phyloP scores from a whole-genome alignment of 805 yeast species.

The Kuraishia piskuri region DNA sequence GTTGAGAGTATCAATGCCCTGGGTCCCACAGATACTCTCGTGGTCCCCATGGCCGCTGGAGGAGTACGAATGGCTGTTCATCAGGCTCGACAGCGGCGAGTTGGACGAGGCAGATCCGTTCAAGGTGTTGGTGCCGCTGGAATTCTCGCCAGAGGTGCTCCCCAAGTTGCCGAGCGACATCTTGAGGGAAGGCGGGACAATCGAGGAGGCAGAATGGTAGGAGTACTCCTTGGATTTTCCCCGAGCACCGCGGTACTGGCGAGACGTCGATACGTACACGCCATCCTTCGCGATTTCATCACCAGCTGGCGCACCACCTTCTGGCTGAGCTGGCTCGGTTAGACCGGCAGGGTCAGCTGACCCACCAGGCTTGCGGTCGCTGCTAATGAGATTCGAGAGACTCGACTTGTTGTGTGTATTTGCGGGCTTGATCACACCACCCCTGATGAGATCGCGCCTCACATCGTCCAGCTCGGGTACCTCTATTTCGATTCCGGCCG shows the following conservation, averaged over 20 bases:
- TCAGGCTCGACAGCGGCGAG: not conserved
- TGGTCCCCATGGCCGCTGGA: no score
- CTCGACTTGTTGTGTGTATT: not conserved
- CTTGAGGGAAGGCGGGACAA: not conserved
- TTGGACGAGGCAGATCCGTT: not conserved
- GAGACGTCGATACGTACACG: not conserved
- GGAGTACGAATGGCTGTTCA: not conserved
- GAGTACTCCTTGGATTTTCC: not conserved
- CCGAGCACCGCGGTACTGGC: not conserved
- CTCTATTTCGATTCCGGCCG: conserved; percentile 6
- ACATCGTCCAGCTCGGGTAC: conserved; percentile 13
- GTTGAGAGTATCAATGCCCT: no score
- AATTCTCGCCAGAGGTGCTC: not conserved
- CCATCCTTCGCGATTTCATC: not conserved
- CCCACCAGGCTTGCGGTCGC: not conserved
- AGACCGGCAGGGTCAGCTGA: no score
- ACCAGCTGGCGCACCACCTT: no score
- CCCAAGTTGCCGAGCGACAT: not conserved
- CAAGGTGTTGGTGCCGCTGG: no score
- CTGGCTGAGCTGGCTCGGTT: no score
- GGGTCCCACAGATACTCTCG: no score
- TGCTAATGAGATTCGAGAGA: not conserved
- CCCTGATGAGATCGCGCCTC: conserved; percentile 2
- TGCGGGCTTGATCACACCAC: not conserved
- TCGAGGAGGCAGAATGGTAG: not conserved